Percentiles rank a stretch among this genome's conserved stretches.
phyloP scores from a whole-genome alignment of 108 stramenopile species.

The Ochromonas danica region DNA sequence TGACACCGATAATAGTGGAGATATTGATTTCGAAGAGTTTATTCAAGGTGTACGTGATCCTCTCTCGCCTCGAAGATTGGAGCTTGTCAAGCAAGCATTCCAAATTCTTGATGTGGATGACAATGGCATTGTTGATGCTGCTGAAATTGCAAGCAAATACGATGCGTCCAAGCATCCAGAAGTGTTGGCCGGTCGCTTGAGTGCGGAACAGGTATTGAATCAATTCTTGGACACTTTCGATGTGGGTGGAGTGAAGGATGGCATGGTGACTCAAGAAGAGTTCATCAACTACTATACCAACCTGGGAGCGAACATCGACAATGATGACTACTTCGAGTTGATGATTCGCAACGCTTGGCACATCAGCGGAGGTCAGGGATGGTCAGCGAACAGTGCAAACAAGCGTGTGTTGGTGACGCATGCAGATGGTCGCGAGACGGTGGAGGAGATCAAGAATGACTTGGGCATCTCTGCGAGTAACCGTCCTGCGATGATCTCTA shows the following conservation, averaged over 20 bases:
- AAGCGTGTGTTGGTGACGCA: conserved; percentile 44
- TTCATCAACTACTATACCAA: conserved; percentile 40
- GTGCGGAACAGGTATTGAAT: conserved; percentile 30
- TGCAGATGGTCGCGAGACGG: conserved; percentile 34
- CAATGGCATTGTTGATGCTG: conserved; percentile 26
- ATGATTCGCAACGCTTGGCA: conserved; percentile 26
- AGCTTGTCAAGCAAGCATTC: conserved; percentile 39
- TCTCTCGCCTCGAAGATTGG: conserved; percentile 7
- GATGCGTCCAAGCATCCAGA: conserved; percentile 50
- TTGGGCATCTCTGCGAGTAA: conserved; percentile 21
- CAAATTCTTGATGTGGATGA: conserved; percentile 37
- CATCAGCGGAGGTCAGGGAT: conserved; percentile 40
- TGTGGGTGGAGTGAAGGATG: conserved; percentile 42
- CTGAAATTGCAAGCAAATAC: conserved; percentile 34
- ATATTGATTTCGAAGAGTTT: conserved; percentile 1
- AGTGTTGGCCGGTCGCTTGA: conserved; percentile 39
- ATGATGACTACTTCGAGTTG: conserved; percentile 40
- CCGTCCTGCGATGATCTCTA: neutral
- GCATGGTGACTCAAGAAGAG: conserved; percentile 38
- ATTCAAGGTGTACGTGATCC: conserved; percentile 41
- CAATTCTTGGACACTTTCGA: conserved; percentile 45
- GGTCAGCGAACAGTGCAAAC: conserved; percentile 40
- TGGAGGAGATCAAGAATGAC: conserved; percentile 41
- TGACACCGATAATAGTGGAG: neutral
- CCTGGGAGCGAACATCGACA: conserved; percentile 2